Base-by-base conservation (phyloP, 768 basidiomycete genomes). In the Leccinum fibrillosum region DNA sequence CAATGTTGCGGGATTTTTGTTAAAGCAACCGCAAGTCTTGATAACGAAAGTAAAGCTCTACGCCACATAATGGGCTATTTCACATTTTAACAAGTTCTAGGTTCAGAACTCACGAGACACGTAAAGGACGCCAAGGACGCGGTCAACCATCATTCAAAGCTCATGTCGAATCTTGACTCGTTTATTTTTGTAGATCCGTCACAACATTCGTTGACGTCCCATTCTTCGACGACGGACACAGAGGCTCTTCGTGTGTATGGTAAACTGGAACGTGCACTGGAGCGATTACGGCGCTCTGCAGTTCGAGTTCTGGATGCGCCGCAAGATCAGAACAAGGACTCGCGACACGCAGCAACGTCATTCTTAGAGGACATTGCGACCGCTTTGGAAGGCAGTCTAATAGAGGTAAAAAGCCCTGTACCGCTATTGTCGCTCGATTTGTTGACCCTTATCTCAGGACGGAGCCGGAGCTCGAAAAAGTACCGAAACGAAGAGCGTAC, bases 221-320 rank as follows among this genome's bases (percentile, higher is more conserved):
- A 56, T 28, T 11, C 50, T 34, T 34, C 50, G 26, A 12, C 28
- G 6, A 10, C 19, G 5, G 55, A 65, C 60, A 11, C 44, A 67
- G 62, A 69, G 21, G 53, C 63, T 15, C 30, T 64, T 51, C 78
- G 79, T 2, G 71, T 77, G 34, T 72, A 72, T 19, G 77, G 75
- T 21, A 90, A 88, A 68, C 71, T 86, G 13, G 81, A 83, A 52
- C 79, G 86, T 25, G 81, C 84, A 0, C 60, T 90, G 11, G 88
- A 89, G 66, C 75, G 82, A 52, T 63, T 85, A 17, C 77, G 87
- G 19, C 78, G 85, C 53, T 72, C 75, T n/a, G 74, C 75, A 12
- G 63, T 82, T 37, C 82, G 79, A 49, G 61, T 77, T 19, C 54
- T 88, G 17, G 86, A 86, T 42, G 61, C 56, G 13, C 51, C 55